Conservation (phyloP, 179 eudicot genomes). For the Beta macrorhiza region DNA sequence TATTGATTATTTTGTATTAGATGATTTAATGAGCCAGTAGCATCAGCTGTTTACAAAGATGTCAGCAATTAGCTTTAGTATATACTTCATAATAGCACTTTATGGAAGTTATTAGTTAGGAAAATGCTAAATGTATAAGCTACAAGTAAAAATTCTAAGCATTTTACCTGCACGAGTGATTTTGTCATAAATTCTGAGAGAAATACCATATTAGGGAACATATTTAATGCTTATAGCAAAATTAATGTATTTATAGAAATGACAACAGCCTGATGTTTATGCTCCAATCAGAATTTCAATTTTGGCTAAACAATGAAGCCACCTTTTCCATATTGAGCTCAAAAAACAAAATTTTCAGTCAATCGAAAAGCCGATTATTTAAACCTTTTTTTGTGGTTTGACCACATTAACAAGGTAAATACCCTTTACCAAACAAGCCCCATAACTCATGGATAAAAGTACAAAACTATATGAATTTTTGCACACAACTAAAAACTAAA, state of each 20-base stretch:
- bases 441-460: neutral
- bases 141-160: too few species aligned
- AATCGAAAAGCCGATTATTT: neutral
- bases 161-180: too few species aligned
- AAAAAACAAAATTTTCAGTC: neutral
- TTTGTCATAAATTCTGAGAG: too few species aligned
- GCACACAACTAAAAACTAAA: neutral
- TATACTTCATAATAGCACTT: neutral
- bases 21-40: neutral
- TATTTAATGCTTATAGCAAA: too few species aligned
- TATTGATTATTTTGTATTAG: too few species aligned
- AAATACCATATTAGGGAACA: too few species aligned
- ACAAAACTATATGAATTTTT: neutral
- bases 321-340: neutral
- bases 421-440: conserved; percentile 1
- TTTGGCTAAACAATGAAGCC: neutral
- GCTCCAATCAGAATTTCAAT: neutral
- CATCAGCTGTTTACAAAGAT: neutral
- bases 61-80: neutral
- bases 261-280: neutral
- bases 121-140: too few species aligned
- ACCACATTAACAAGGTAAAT: neutral
- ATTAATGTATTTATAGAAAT: neutral
- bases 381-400: neutral
- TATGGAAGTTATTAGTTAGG: too few species aligned